Conservation (phyloP, 129 eudicot species). For the Ambrosia trifida region DNA sequence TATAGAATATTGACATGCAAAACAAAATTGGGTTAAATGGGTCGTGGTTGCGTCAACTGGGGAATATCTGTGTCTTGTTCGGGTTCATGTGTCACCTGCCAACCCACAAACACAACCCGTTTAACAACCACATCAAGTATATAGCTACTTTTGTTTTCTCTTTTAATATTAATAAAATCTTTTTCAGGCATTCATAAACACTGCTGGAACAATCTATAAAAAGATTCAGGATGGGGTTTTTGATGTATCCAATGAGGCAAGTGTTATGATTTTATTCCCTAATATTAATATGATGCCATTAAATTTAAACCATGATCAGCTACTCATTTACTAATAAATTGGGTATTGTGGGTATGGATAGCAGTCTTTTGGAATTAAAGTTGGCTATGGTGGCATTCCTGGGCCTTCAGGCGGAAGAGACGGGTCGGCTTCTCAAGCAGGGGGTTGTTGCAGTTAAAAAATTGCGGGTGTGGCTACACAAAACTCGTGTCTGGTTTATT, state of each 20-base stretch:
- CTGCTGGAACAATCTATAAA: slow-evolving; percentile 79
- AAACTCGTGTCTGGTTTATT: slow-evolving; percentile 9
- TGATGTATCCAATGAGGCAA: slow-evolving; percentile 89
- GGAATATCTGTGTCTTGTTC: too few species aligned
- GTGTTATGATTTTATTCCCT: not conserved
- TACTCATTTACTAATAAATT: slow-evolving; percentile 16
- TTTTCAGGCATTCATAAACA: slow-evolving; percentile 81
- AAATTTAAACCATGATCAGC: not conserved
- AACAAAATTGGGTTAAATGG: too few species aligned
- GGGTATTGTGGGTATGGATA: slow-evolving; percentile 12
- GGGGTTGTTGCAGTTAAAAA: slow-evolving; percentile 69
- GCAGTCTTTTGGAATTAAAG: slow-evolving; percentile 88
- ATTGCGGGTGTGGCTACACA: not conserved
- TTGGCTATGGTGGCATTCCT: slow-evolving; percentile 82
- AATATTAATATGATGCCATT: not conserved
- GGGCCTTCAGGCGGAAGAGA: slow-evolving; percentile 84
- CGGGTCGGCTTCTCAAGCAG: slow-evolving; percentile 62
- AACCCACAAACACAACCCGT: too few species aligned
- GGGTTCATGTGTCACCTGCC: too few species aligned
- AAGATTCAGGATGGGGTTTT: slow-evolving; percentile 92
- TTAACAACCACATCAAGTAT: too few species aligned
- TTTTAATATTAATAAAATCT: not conserved
- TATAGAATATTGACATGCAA: too few species aligned
- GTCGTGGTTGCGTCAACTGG: too few species aligned
- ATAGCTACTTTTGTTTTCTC: not conserved